Conservation (phyloP, 345 rosid genomes). For the Eucalyptus globulus region DNA sequence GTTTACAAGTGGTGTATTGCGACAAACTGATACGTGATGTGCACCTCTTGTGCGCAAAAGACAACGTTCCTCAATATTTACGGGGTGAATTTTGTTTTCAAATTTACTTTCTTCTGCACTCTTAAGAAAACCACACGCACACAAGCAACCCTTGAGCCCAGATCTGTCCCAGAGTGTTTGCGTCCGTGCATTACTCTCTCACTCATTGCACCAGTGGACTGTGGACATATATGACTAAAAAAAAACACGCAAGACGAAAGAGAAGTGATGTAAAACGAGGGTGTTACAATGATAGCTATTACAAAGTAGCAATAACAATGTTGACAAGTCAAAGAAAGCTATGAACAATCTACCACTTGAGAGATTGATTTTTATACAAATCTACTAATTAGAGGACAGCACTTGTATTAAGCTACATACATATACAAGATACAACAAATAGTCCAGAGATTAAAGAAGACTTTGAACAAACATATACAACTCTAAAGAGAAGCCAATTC, state of each 20-base stretch:
- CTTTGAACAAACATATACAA: background rate
- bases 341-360: background rate
- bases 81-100: background rate
- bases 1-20: background rate
- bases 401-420: background rate
- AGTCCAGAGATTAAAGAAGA: background rate
- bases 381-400: background rate
- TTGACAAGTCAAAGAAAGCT: background rate
- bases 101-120: background rate
- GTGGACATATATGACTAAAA: background rate
- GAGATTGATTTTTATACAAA: background rate
- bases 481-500: constrained; percentile 3
- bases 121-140: background rate
- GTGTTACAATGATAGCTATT: too few relatives aligned
- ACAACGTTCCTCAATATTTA: background rate
- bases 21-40: background rate
- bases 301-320: background rate
- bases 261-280: background rate
- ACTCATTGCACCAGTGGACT: background rate
- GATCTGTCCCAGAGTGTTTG: background rate
- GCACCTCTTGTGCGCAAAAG: background rate
- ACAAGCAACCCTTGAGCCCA: background rate
- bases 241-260: background rate
- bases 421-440: background rate
- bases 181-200: background rate